Percentiles rank a stretch among this genome's conserved stretches.
Conservation (phyloP, 768 basidiomycete species). For the Neoboletus brunneissimus region DNA sequence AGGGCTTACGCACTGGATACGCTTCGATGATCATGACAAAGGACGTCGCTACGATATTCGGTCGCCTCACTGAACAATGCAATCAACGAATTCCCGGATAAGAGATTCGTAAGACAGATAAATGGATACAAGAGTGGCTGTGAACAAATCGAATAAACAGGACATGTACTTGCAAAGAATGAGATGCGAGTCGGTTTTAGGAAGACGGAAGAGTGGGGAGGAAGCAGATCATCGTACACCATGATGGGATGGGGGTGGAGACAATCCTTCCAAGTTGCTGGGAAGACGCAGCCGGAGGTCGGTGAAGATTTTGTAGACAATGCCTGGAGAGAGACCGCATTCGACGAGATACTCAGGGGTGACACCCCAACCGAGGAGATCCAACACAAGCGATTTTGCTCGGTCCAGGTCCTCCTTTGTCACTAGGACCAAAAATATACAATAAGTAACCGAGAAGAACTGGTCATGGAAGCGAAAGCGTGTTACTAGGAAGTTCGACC, state of each 20-base stretch:
- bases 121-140: background rate
- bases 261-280: slow-evolving; percentile 2
- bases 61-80: background rate
- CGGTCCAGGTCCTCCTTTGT: slow-evolving; percentile 40
- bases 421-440: slow-evolving; percentile 29
- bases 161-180: background rate
- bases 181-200: background rate
- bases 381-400: slow-evolving; percentile 49
- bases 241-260: background rate
- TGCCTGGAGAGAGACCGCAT: slow-evolving; percentile 40
- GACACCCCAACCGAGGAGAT: slow-evolving; percentile 56
- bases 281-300: slow-evolving; percentile 42
- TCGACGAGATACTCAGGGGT: slow-evolving; percentile 47
- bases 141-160: background rate
- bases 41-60: background rate
- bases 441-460: background rate
- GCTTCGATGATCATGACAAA: background rate
- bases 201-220: background rate
- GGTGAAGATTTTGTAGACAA: slow-evolving; percentile 40
- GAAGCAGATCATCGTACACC: background rate
- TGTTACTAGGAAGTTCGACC: slow-evolving; percentile 11
- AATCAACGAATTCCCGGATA: background rate
- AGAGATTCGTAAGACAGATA: background rate
- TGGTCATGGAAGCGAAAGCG: background rate
- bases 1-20: background rate